Evolutionary conservation across 176 grass and related monocot genomes (phyloP).

Genomic region (Eleusine indica): DNA sequence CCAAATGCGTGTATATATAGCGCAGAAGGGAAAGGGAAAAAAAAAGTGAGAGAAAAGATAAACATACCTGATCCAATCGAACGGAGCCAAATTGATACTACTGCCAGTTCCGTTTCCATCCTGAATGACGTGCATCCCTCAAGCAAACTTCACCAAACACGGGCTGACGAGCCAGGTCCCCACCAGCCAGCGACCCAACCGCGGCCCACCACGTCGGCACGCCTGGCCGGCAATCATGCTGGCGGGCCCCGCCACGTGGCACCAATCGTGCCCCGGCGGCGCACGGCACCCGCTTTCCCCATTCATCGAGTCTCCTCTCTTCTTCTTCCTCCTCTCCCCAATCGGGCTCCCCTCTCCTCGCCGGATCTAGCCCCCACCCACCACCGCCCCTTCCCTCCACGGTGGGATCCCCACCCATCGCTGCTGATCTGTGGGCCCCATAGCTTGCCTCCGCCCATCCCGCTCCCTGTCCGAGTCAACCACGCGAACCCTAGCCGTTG

Average conservation of each 20-base stretch:
- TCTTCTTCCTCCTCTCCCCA: conserved; percentile 45
- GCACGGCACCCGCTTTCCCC: conserved; percentile 54
- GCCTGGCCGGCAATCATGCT: conserved; percentile 46
- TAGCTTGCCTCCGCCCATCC: background rate
- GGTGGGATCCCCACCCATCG: conserved; percentile 31
- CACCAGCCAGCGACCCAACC: background rate
- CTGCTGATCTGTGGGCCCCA: conserved; percentile 26
- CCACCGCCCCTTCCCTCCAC: conserved; percentile 3
- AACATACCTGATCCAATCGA: background rate
- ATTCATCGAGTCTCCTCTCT: conserved; percentile 34
- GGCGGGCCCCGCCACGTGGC: conserved; percentile 54
- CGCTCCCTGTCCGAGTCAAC: background rate
- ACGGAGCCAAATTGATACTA: background rate
- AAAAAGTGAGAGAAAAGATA: background rate
- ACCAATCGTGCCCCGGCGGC: conserved; percentile 50
- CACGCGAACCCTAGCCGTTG: conserved; percentile 28
- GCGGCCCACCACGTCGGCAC: background rate
- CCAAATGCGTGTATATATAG: no score
- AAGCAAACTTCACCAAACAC: background rate
- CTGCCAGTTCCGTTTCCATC: background rate
- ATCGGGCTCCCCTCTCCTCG: conserved; percentile 23
- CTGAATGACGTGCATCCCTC: background rate
- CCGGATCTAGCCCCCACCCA: conserved; percentile 41
- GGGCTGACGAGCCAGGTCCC: background rate
- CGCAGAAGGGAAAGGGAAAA: no score